These are phyloP conservation scores for Irpex sp. DNA, from an alignment of 1,284 basidiomycete species.

Conservation along the genomic window DNA sequence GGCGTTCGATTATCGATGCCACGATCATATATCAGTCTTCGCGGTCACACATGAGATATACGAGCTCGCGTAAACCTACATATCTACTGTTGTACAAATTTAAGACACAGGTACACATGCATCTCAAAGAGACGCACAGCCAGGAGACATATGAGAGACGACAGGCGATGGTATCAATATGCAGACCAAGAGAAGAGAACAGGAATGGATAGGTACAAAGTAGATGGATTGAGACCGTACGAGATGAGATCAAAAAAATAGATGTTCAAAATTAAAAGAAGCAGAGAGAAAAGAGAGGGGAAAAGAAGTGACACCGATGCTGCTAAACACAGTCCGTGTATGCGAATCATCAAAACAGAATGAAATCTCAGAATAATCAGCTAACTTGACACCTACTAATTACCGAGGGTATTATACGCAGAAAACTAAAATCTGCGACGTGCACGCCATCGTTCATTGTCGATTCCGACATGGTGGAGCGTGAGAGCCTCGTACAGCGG, in stretches of 20 bases:
- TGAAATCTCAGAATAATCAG: conserved; percentile 5
- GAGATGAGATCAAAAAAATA: neutral
- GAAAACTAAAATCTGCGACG: neutral
- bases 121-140: too few species aligned
- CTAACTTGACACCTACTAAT: conserved; percentile 10
- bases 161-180: conserved; percentile 1
- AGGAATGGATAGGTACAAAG: conserved; percentile 8
- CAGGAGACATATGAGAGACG: too few species aligned
- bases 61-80: too few species aligned
- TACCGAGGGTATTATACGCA: conserved; percentile 3
- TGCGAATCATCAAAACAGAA: conserved; percentile 10
- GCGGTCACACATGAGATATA: too few species aligned
- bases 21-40: too few species aligned
- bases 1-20: too few species aligned
- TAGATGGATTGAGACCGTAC: conserved; percentile 12
- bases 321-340: conserved; percentile 9
- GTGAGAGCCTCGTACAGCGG: conserved; percentile 8
- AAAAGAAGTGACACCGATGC: conserved; percentile 19
- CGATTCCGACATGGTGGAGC: conserved; percentile 5
- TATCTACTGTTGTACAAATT: too few species aligned
- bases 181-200: neutral
- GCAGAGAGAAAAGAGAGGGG: conserved; percentile 11
- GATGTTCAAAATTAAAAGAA: conserved; percentile 14
- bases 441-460: neutral
- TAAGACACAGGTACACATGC: too few species aligned